Evolutionary conservation across 169 alveolate genomes (phyloP), one percentile per base, ranked within the genome.

Genomic region (Toxoplasma gondii): DNA sequence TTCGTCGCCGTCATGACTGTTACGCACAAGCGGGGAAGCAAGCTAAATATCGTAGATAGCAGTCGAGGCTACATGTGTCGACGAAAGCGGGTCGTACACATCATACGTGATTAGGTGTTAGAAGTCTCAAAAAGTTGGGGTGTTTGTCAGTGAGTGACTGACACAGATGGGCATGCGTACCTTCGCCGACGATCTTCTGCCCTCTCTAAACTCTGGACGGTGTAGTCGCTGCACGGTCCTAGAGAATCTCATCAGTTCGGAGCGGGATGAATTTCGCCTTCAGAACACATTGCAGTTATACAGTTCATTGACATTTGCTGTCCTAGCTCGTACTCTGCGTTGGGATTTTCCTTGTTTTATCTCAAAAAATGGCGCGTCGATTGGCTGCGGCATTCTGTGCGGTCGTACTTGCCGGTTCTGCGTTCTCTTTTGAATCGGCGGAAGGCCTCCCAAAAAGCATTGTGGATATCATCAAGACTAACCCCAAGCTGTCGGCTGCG

Each of bases 381-480:
- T 54, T 54, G 69, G 69, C 69, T 54, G 27, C 69, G 69, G 69
- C 31, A 24, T 12, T 24, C 27, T 54, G 17, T 17, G 27, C 69
- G 69, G 69, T 27, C 84, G 1, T 36, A 34, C 22, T 74, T 34
- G 84, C 84, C 19, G 84, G 44, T 22, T 17, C 4, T 34, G 84
- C 41, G 44, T 31, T 31, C 38, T 36, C 12, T 19, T 19, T 34
- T 22, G 22, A 31, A 34, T 36, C 84, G 84, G 84, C 84, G 19
- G 84, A 31, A 36, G 84, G 39, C 31, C 24, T 74, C 44, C 84
- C 84, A 19, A 92, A 92, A 80, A 86, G 70, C 36, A 92, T 92
- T 82, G 88, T 92, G 88, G 95, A 86, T 38, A 74, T 83, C 88
- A 74, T 92, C 78, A 91, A 88, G 80, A 92, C 95, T 36, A 88